These are phyloP conservation scores for Viridothelium virens DNA, from an alignment of 495 filamentous ascomycete genomes.

Conservation along the genomic window DNA sequence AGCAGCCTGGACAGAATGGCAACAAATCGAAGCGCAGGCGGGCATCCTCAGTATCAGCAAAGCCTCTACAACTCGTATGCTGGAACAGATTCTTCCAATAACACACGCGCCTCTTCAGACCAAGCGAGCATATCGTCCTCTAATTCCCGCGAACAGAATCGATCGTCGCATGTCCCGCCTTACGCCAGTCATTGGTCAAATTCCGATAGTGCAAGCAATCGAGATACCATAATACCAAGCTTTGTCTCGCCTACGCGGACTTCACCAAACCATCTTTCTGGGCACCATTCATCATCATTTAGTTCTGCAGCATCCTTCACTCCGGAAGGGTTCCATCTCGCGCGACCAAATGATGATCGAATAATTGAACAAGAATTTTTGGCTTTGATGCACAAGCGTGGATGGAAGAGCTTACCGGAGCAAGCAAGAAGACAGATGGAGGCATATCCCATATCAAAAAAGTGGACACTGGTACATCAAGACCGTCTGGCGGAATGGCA, in stretches of 20 bases:
- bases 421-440: conserved; percentile 91
- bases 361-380: conserved; percentile 88
- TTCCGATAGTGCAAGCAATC: neutral
- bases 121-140: conserved; percentile 54
- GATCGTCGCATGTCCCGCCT: conserved; percentile 7
- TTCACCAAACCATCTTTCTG: conserved; percentile 18
- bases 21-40: conserved; percentile 1
- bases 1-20: conserved; percentile 4
- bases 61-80: conserved; percentile 60
- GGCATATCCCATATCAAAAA: conserved; percentile 85
- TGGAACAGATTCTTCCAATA: conserved; percentile 57
- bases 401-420: conserved; percentile 94
- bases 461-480: conserved; percentile 95
- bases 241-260: conserved; percentile 7
- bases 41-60: conserved; percentile 4
- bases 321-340: conserved; percentile 56
- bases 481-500: conserved; percentile 89
- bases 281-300: conserved; percentile 34
- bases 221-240: conserved; percentile 7
- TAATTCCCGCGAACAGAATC: conserved; percentile 39
- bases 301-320: conserved; percentile 44
- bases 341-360: conserved; percentile 70
- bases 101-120: conserved; percentile 62
- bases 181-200: conserved; percentile 9
- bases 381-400: conserved; percentile 91